phyloP scores from a whole-genome alignment of 495 filamentous ascomycete genomes.

The Letharia lupina region DNA sequence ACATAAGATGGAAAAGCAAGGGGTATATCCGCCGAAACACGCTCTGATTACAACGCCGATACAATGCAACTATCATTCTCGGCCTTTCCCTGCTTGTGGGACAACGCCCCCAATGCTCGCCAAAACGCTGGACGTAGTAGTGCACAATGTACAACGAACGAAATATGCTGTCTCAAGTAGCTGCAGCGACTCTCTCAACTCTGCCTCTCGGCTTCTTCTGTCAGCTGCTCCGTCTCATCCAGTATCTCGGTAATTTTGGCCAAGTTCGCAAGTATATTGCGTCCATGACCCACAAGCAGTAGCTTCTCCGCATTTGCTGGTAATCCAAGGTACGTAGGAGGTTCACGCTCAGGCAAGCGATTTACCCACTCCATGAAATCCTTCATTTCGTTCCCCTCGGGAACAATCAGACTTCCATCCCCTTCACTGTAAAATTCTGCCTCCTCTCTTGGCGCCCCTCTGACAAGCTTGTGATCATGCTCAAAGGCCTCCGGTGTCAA shows the following conservation, averaged over 20 bases:
- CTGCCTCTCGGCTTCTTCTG: slow-evolving; percentile 50
- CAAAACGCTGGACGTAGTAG: slow-evolving; percentile 18
- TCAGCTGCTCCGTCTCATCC: slow-evolving; percentile 88
- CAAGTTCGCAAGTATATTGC: slow-evolving; percentile 76
- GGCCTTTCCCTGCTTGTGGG: neutral
- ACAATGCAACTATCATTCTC: slow-evolving; percentile 16
- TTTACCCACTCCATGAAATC: slow-evolving; percentile 93
- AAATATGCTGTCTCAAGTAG: slow-evolving; percentile 5
- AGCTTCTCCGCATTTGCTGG: slow-evolving; percentile 97
- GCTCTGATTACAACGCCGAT: slow-evolving; percentile 7
- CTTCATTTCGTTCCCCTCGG: slow-evolving; percentile 66
- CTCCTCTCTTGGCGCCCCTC: slow-evolving; percentile 41
- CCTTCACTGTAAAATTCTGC: slow-evolving; percentile 33
- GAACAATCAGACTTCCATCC: slow-evolving; percentile 62
- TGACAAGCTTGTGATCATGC: slow-evolving; percentile 79
- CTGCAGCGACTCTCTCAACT: neutral
- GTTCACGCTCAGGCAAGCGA: slow-evolving; percentile 84
- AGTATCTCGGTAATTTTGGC: slow-evolving; percentile 73
- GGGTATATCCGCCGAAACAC: slow-evolving; percentile 14
- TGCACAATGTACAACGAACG: slow-evolving; percentile 6
- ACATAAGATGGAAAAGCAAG: neutral
- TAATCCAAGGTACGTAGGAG: slow-evolving; percentile 91
- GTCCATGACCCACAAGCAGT: slow-evolving; percentile 80
- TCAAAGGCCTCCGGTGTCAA: slow-evolving; percentile 86
- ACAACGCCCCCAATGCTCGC: slow-evolving; percentile 23